A percentile compares a stretch with the other conserved stretches of the same genome.
phyloP scores from a whole-genome alignment of 192 early-diverging fungal species.

The Coemansia sp. region DNA sequence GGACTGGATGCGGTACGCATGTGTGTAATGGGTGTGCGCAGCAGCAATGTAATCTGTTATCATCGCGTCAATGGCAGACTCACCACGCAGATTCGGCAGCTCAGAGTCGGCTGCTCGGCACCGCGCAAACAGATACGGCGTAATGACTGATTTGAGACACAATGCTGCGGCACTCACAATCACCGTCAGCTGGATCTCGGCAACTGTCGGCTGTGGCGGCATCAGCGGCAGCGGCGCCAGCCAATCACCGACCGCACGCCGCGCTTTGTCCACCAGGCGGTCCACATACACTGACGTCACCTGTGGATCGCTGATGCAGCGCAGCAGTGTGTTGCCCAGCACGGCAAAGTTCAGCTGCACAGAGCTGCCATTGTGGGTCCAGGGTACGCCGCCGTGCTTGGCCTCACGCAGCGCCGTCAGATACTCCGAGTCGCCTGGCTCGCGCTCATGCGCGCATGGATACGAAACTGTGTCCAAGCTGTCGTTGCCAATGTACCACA shows the following conservation, averaged over 20 bases:
- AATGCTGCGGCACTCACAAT: slow-evolving; percentile 33
- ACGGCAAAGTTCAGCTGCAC: slow-evolving; percentile 50
- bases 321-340: slow-evolving; percentile 41
- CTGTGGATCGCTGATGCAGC: slow-evolving; percentile 39
- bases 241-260: slow-evolving; percentile 34
- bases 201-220: slow-evolving; percentile 13
- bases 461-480: slow-evolving; percentile 24
- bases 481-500: slow-evolving; percentile 52
- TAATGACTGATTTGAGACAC: slow-evolving; percentile 34
- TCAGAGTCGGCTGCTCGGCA: slow-evolving; percentile 1
- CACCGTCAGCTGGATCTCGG: slow-evolving; percentile 36
- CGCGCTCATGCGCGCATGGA: slow-evolving; percentile 5
- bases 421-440: slow-evolving; percentile 34
- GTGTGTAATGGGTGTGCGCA: slow-evolving; percentile 19
- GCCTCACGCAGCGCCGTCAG: slow-evolving; percentile 7
- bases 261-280: slow-evolving; percentile 23
- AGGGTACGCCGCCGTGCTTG: slow-evolving; percentile 34
- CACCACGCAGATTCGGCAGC: slow-evolving; percentile 12
- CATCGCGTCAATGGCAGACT: slow-evolving; percentile 10
- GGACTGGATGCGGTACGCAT: slow-evolving; percentile 8
- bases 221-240: slow-evolving; percentile 27
- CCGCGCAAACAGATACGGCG: slow-evolving; percentile 42
- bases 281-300: slow-evolving; percentile 27
- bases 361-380: slow-evolving; percentile 35
- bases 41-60: slow-evolving; percentile 29